These are phyloP conservation scores for Kwoniella sp. DNA, from an alignment of 768 basidiomycete genomes.

Conservation along the genomic window DNA sequence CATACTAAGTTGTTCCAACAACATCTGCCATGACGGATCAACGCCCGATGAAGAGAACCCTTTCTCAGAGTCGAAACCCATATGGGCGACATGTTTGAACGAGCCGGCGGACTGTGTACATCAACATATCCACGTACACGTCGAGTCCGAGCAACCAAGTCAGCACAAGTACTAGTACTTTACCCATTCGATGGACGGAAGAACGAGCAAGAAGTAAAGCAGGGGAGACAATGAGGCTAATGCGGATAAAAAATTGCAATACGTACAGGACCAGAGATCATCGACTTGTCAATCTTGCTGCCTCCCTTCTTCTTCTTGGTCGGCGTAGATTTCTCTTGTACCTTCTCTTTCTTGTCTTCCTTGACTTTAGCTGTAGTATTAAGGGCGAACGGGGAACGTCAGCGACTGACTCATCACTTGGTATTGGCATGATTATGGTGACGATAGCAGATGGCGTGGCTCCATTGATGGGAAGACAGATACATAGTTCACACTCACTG, in stretches of 20 bases:
- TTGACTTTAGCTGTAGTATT: constrained; percentile 42
- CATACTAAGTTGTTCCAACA: constrained; percentile 68
- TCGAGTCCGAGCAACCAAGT: neutral
- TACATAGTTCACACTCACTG: too few relatives aligned
- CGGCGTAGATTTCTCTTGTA: constrained; percentile 23
- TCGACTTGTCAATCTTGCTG: constrained; percentile 86
- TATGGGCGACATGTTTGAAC: constrained; percentile 89
- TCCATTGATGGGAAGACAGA: too few relatives aligned
- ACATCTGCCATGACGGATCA: constrained; percentile 81
- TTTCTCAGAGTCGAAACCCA: constrained; percentile 85
- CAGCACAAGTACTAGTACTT: neutral
- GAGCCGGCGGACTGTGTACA: constrained; percentile 56
- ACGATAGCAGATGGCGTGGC: too few relatives aligned
- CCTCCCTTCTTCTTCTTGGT: constrained; percentile 60
- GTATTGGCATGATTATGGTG: too few relatives aligned
- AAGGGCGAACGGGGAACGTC: neutral
- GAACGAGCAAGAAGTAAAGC: neutral
- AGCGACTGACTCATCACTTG: too few relatives aligned
- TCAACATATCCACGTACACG: neutral
- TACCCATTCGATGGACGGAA: neutral
- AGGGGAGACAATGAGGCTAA: neutral
- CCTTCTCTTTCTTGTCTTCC: constrained; percentile 47
- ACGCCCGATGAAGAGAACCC: constrained; percentile 86
- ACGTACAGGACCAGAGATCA: constrained; percentile 75
- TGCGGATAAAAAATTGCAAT: neutral